These are phyloP conservation scores for Pythium myriotylum DNA, from an alignment of 352 stramenopile species.

Conservation along the genomic window DNA sequence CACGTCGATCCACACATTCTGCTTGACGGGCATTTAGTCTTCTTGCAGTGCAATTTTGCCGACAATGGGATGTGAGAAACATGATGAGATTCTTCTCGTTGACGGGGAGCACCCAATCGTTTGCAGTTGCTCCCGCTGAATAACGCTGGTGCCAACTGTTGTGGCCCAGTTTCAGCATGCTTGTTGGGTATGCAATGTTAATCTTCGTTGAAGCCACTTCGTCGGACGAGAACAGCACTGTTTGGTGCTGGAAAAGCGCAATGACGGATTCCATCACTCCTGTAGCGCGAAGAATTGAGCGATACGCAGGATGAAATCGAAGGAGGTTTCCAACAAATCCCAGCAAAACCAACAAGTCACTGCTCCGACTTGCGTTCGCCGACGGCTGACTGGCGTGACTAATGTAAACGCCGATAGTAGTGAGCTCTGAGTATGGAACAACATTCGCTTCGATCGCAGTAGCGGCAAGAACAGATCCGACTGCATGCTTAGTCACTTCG, in stretches of 20 bases:
- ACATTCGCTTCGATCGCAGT: slow-evolving; percentile 60
- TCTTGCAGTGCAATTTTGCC: slow-evolving; percentile 31
- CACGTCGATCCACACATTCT: slow-evolving; percentile 24
- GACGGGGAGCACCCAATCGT: slow-evolving; percentile 19
- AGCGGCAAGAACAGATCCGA: slow-evolving; percentile 57
- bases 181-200: slow-evolving; percentile 54
- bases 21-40: slow-evolving; percentile 12
- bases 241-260: slow-evolving; percentile 47
- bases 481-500: slow-evolving; percentile 49
- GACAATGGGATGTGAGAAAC: slow-evolving; percentile 57
- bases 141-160: slow-evolving; percentile 21
- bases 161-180: slow-evolving; percentile 33
- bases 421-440: slow-evolving; percentile 56
- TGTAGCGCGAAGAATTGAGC: slow-evolving; percentile 38
- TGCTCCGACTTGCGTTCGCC: neutral
- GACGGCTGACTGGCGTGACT: slow-evolving; percentile 27
- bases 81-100: slow-evolving; percentile 41
- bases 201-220: slow-evolving; percentile 40
- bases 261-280: slow-evolving; percentile 44
- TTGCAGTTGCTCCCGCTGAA: slow-evolving; percentile 6
- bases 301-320: slow-evolving; percentile 50
- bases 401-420: slow-evolving; percentile 38
- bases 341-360: slow-evolving; percentile 38
- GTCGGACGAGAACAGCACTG: slow-evolving; percentile 29
- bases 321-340: slow-evolving; percentile 28